Evolutionary conservation across 2,329 filamentous ascomycete species (phyloP), one percentile per base, ranked within the genome.

Genomic region (Aureobasidium sp.): DNA sequence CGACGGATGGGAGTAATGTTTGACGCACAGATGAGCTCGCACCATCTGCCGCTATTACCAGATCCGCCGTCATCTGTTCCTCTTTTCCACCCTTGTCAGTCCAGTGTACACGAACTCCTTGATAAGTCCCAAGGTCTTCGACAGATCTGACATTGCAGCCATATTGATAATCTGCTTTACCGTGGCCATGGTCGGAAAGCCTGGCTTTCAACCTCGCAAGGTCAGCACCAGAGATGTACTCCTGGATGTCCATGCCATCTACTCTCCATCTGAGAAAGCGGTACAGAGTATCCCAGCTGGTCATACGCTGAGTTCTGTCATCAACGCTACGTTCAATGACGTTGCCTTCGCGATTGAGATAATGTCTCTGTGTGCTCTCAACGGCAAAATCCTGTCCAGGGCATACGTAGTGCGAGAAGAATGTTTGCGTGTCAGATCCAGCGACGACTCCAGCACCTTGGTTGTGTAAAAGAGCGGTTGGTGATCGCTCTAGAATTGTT

Each of bases 361-460:
- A 66, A 12, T 62, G 61, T 16, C 64, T 59, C 39, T 52, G 44
- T 5, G 51, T 56, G 37, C 61, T 64, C 8, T 53, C 54, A 34
- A 67, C 63, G 7, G 61, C 63, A 14, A 67, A 62, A 10, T 62
- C 62, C 10, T 67, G 61, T 4, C 70, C 63, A 51, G 66, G 67
- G 21, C 64, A 64, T 45, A 73, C 71, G 56, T 74, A 72, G 11
- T 64, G 58, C 38, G 67, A 56, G 59, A 76, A 70, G 58, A 74
- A 73, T 4, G 64, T 63, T 19, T 71, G 68, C 0, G 68, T 69
- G 41, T 75, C 69, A 7, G 69, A 68, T 0, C 73, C 71, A 0
- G 73, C 73, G 0, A 75, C 73, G 22, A 76, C 71, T 2, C 74
- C 74, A 4, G 74, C 73, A 6, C 74, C 74, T 62, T 76, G 73